Conservation (phyloP, 225 moss, liverwort and hornwort genomes). For the Polytrichum commune region DNA sequence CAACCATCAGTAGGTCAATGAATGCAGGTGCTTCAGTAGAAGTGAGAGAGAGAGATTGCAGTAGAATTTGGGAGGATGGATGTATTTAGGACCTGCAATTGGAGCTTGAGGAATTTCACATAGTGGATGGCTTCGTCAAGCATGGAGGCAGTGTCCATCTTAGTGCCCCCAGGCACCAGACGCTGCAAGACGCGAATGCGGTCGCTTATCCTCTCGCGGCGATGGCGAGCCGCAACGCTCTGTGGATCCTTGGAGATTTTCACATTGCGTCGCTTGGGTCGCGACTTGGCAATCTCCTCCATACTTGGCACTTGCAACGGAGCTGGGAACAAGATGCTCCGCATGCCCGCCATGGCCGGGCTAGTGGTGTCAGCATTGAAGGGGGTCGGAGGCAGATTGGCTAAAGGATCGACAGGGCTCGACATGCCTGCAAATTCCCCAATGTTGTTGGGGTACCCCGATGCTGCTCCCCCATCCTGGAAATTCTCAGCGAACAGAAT, state of each 20-base stretch:
- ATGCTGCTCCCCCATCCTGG: no score
- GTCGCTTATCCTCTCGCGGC: constrained; percentile 75
- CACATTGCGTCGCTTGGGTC: constrained; percentile 84
- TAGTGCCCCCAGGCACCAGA: constrained; percentile 78
- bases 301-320: constrained; percentile 29
- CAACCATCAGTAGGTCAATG: no score
- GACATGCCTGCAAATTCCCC: no score
- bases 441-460: no score
- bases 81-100: constrained; percentile 42
- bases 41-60: no score
- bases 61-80: no score
- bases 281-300: constrained; percentile 60
- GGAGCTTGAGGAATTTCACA: constrained; percentile 71
- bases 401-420: no score
- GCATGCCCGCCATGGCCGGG: constrained; percentile 7
- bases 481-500: no score
- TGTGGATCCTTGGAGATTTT: constrained; percentile 85
- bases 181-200: constrained; percentile 77
- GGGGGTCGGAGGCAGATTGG: no score
- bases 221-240: constrained; percentile 79
- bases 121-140: constrained; percentile 83
- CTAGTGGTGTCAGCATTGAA: constrained; percentile 3
- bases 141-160: constrained; percentile 95
- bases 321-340: constrained; percentile 26
- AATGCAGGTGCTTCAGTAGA: no score